Base-by-base conservation (phyloP, 1,284 basidiomycete species). In the Ceratorhiza oryzae-sativae region DNA sequence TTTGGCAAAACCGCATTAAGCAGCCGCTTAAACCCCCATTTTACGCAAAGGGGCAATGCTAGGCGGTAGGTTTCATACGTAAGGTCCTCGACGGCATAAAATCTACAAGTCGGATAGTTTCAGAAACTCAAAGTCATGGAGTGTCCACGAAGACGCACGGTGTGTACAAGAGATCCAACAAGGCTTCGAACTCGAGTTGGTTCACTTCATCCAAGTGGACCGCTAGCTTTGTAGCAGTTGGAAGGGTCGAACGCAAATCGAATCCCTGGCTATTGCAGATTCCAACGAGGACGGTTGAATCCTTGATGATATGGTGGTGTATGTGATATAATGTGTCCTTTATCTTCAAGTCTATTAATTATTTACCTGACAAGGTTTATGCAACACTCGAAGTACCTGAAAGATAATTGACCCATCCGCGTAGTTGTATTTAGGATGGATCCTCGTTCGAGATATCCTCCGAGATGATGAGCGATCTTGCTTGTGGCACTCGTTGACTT, bases 111-210 rank as follows among this genome's bases (percentile, higher is more conserved):
- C 23, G 2, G 23, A 5, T 25, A 13, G 49, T 20, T 20, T 48
- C 18, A 48, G 46, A 18, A 6, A 18, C 15, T 20, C 6, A 49
- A n/a, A 25, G n/a, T 25, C 27, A 12, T 53, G 23, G 3, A 23
- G 27, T 53, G 27, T 4, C 13, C 12, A 49, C 23, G 5, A 49
- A 8, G 48, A 39, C 49, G 13, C 13, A 53, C 49, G 49, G 49
- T 53, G 49, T 53, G 49, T 53, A 53, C 27, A 53, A 25, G 12
- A 53, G 20, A 53, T 53, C 49, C 23, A 53, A 25, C 23, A 53
- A 30, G 13, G 49, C 49, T 25, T 53, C 49, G 12, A 53, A 53
- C 49, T 53, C 49, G 12, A 53, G 10, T 25, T 18, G 9, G n/a
- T 53, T 53, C 5, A 53, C 13, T 12, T 23, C 49, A n/a, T 20